These are phyloP conservation scores for Termitomyces sp. DNA, from an alignment of 768 basidiomycete species.

Conservation along the genomic window DNA sequence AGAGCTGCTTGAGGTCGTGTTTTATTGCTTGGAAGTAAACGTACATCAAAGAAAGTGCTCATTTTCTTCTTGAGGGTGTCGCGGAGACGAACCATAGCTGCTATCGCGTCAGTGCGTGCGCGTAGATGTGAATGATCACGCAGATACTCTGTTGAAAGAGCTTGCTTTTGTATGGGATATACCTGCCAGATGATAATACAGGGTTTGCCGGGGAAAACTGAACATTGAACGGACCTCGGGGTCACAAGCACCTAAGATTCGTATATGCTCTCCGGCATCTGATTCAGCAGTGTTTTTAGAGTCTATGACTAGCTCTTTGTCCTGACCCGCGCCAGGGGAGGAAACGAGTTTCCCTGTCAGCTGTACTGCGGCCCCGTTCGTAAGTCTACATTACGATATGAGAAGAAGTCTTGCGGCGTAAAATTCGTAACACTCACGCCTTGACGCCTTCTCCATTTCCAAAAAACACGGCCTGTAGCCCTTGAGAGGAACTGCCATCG, in stretches of 20 bases:
- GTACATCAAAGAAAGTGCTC: constrained; percentile 67
- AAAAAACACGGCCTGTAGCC: constrained; percentile 74
- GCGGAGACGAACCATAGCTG: constrained; percentile 72
- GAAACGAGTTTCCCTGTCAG: constrained; percentile 33
- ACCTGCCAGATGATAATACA: constrained; percentile 31
- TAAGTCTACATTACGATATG: constrained; percentile 8
- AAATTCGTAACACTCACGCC: constrained; percentile 11
- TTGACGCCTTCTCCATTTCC: constrained; percentile 27
- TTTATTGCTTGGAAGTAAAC: constrained; percentile 11
- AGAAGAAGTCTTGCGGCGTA: not conserved
- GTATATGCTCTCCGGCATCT: constrained; percentile 19
- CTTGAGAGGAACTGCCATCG: constrained; percentile 70
- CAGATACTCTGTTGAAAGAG: constrained; percentile 70
- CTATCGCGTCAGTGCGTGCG: constrained; percentile 64
- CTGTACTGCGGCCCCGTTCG: constrained; percentile 17
- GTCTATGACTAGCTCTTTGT: constrained; percentile 43
- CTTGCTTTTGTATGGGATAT: constrained; percentile 92
- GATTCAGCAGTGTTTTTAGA: constrained; percentile 10
- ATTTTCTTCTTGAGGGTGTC: constrained; percentile 51
- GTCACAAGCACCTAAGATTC: constrained; percentile 42
- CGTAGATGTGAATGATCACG: constrained; percentile 88
- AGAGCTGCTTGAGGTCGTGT: not conserved
- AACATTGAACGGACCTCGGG: constrained; percentile 27
- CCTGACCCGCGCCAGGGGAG: constrained; percentile 40
- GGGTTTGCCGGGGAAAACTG: not conserved